Evolutionary conservation across 148 eudicot species (phyloP), one percentile per base, ranked within the genome.

Genomic region (Camellia japonica): DNA sequence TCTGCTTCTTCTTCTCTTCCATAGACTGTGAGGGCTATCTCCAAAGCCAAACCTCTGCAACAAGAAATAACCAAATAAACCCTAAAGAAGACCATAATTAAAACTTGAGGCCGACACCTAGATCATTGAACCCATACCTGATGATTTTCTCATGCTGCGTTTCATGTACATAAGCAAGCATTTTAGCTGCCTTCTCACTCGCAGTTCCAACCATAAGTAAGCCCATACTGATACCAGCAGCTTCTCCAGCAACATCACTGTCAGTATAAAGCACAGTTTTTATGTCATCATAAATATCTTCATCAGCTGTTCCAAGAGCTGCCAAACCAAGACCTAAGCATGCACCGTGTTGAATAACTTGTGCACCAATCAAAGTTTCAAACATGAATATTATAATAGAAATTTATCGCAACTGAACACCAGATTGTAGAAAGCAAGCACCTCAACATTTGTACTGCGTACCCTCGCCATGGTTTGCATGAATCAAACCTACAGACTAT

Each of bases 1-100:
- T 96, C 99, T 8, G 99, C 99, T 87, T 91, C 99, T 87, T 96
- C 99, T 78, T 96, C 99, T 82, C 99, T 94, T 81, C 99, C 99
- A 74, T 93, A 93, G 51, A 93, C 98, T 16, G 97, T 96, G 75
- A 96, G 98, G 23, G 98, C 98, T 71, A 96, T 96, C 51, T 98
- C 99, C 82, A 96, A 86, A 5, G 98, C 97, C 74, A 96, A 83
- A 38, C 99, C 99, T 89, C 99, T 91, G 84, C 71, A 86, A 73
- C 69, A 64, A 64, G 52, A 10, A 78, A 44, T 77, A 42, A 52
- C 16, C 66, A 73, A 9, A 59, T 75, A 54, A 61, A 79, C 7
- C 59, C 47, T 71, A 71, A 65, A 12, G 46, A n/a, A 30, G 46
- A 64, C 79, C 18, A 80, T 73, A 62, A 80, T 69, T 49, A 52